These are phyloP conservation scores for Exsudoporus frostii DNA, from an alignment of 768 basidiomycete species.

Conservation along the genomic window DNA sequence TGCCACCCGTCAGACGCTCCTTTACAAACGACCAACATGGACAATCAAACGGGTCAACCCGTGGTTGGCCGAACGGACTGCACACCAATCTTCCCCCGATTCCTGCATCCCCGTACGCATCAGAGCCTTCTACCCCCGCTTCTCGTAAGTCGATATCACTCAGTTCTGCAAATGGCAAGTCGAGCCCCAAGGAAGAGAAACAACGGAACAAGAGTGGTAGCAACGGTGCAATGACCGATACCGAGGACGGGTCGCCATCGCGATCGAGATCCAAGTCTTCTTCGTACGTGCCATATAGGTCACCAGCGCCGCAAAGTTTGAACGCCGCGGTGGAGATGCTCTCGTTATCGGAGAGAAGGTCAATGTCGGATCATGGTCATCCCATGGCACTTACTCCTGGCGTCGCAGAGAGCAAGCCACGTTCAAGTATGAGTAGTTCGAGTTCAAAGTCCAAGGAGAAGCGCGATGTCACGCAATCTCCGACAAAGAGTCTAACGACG, in stretches of 20 bases:
- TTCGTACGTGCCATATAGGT: slow-evolving; percentile 50
- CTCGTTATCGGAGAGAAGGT: slow-evolving; percentile 29
- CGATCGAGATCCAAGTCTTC: slow-evolving; percentile 53
- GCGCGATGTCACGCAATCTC: slow-evolving; percentile 39
- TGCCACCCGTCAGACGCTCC: slow-evolving; percentile 31
- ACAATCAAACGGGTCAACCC: slow-evolving; percentile 24
- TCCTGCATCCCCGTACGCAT: slow-evolving; percentile 64
- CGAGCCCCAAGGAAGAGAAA: slow-evolving; percentile 34
- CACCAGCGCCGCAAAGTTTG: slow-evolving; percentile 65
- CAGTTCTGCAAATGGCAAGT: slow-evolving; percentile 33
- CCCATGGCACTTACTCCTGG: slow-evolving; percentile 16
- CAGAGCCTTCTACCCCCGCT: slow-evolving; percentile 58
- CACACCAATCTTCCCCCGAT: slow-evolving; percentile 53
- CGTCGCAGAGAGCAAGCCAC: slow-evolving; percentile 25
- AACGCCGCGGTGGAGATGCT: slow-evolving; percentile 70
- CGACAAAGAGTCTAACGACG: slow-evolving; percentile 40
- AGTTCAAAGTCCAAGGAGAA: slow-evolving; percentile 29
- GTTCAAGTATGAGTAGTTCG: slow-evolving; percentile 31
- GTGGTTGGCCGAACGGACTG: slow-evolving; percentile 34
- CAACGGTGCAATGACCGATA: slow-evolving; percentile 26
- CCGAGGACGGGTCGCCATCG: slow-evolving; percentile 39
- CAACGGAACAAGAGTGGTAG: slow-evolving; percentile 24
- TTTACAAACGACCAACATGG: slow-evolving; percentile 31
- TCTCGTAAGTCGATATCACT: slow-evolving; percentile 45
- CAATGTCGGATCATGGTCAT: slow-evolving; percentile 29